Evolutionary conservation across 2,329 filamentous ascomycete genomes (phyloP), one percentile per base, ranked within the genome.

Genomic region (Penicillium psychrosexuale): DNA sequence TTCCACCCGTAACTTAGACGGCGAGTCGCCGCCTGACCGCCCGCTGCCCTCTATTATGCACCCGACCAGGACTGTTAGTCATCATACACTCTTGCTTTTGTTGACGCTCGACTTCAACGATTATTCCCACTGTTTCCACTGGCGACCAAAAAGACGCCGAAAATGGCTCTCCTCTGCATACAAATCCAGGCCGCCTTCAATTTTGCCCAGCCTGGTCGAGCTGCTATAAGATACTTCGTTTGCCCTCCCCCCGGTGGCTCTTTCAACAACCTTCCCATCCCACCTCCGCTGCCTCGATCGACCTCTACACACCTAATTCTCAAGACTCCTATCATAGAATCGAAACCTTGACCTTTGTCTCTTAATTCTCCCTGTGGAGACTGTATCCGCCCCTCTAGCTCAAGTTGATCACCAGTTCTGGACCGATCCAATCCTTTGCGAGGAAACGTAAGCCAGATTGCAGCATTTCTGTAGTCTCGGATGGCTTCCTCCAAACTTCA

Each of bases 1-100:
- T 62, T 61, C 57, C 47, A 61, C 57, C 57, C 47, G 56, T 63
- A 62, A 57, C 24, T 59, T 60, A 8, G 27, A 8, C 6, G 27
- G 31, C 42, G n/a, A 57, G 55, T 55, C 46, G 47, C 43, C 51
- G 34, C 58, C 58, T 61, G 44, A 63, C 50, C 52, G 50, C 52
- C 58, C 39, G 37, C 47, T 38, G 34, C 27, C 57, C 53, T 37
- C 52, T 64, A 60, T 61, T 60, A 37, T 61, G 56, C 54, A 62
- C 57, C 55, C 49, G 34, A 37, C 22, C n/a, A n/a, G n/a, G n/a
- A 28, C 48, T 37, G 11, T 58, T 55, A 60, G 57, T 58, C 51
- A 61, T 53, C 50, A 38, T 50, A 51, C 47, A 3, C 37, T 39
- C 28, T 13, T 50, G 39, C 39, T 40, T 56, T 33, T 45, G 36